phyloP scores from a whole-genome alignment of 2,329 filamentous ascomycete genomes.

The Fusarium sp. region DNA sequence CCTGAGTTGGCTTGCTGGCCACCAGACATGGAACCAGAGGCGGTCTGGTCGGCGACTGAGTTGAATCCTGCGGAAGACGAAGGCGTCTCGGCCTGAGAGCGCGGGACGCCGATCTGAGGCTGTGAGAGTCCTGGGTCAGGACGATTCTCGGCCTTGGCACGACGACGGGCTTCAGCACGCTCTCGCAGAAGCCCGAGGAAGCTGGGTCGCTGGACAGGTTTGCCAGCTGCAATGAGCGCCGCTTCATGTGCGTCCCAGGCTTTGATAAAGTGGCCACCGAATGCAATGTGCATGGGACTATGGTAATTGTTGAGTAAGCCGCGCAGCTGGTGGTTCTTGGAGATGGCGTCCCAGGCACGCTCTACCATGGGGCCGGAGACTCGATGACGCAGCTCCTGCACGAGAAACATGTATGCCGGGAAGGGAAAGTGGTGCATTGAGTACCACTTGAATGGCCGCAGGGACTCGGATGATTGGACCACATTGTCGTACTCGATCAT shows the following conservation, averaged over 20 bases:
- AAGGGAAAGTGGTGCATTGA: conserved; percentile 70
- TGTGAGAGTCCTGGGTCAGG: conserved; percentile 36
- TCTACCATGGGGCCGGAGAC: conserved; percentile 67
- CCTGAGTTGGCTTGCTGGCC: conserved; percentile 25
- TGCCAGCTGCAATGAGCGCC: conserved; percentile 59
- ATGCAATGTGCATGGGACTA: conserved; percentile 68
- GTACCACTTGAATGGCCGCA: conserved; percentile 69
- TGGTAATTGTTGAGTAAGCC: conserved; percentile 62
- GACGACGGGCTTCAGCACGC: conserved; percentile 52
- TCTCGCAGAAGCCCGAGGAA: conserved; percentile 63
- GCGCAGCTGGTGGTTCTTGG: conserved; percentile 65
- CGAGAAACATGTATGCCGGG: conserved; percentile 70
- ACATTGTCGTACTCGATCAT: conserved; percentile 71
- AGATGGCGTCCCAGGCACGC: conserved; percentile 68
- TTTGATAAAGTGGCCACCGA: conserved; percentile 69
- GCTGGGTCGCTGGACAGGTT: conserved; percentile 55
- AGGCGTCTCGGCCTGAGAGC: conserved; percentile 32
- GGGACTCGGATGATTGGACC: conserved; percentile 62
- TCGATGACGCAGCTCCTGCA: conserved; percentile 65
- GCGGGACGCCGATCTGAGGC: conserved; percentile 43
- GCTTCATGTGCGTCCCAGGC: conserved; percentile 70
- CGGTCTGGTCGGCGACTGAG: conserved; percentile 42
- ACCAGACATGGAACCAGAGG: conserved; percentile 12
- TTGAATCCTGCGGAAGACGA: conserved; percentile 50
- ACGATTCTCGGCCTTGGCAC: conserved; percentile 46